Evolutionary conservation across 1,284 basidiomycete species (phyloP).

Genomic region (Leccinum discolor): DNA sequence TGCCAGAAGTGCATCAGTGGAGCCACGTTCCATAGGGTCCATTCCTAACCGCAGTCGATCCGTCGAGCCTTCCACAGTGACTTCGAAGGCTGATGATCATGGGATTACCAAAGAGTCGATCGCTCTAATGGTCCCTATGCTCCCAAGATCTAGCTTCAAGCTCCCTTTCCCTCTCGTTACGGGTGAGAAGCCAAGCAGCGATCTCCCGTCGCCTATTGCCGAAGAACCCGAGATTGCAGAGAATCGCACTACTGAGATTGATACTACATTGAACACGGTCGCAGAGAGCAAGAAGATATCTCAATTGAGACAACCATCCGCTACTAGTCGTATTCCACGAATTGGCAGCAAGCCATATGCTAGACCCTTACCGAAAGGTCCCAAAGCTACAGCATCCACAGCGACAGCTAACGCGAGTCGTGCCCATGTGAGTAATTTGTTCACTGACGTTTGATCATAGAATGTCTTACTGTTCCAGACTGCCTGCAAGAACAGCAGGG

Average conservation of each 20-base stretch:
- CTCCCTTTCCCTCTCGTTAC: conserved; percentile 48
- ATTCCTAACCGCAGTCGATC: conserved; percentile 29
- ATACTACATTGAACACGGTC: neutral
- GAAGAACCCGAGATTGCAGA: conserved; percentile 28
- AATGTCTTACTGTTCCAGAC: conserved; percentile 11
- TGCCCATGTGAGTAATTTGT: conserved; percentile 20
- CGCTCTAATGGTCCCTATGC: conserved; percentile 20
- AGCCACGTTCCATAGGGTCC: conserved; percentile 15
- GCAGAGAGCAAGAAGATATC: conserved; percentile 38
- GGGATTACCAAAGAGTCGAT: conserved; percentile 18
- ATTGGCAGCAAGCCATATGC: conserved; percentile 68
- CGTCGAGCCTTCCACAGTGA: conserved; percentile 23
- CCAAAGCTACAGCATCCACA: conserved; percentile 9
- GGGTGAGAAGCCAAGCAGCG: conserved; percentile 14
- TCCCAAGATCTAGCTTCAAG: conserved; percentile 23
- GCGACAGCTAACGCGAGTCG: neutral
- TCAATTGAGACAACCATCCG: conserved; percentile 51
- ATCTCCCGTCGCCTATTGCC: conserved; percentile 30
- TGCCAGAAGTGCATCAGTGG: conserved; percentile 29
- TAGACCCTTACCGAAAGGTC: conserved; percentile 34
- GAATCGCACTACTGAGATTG: neutral
- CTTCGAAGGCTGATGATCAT: conserved; percentile 9
- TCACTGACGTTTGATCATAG: conserved; percentile 8
- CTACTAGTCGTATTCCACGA: conserved; percentile 68
- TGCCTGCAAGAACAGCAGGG: conserved; percentile 19